Percentiles rank a stretch among this genome's conserved stretches.
Conservation (phyloP, 805 yeast genomes). For the Candida nonsorbophila region DNA sequence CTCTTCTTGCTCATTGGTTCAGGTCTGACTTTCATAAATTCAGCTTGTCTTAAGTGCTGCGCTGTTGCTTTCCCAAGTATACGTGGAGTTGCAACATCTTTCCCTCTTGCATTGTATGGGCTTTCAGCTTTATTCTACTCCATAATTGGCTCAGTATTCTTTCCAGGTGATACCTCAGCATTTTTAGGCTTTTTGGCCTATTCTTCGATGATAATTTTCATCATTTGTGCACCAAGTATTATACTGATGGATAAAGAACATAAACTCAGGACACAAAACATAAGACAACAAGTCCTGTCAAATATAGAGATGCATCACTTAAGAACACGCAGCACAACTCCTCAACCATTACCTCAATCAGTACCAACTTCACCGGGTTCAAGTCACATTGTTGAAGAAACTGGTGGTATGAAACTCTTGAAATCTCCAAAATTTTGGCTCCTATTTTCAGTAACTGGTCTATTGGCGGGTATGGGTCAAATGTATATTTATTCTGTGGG, state of each 20-base stretch:
- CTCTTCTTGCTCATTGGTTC: slow-evolving; percentile 55
- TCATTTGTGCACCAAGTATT: slow-evolving; percentile 45
- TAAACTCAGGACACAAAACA: slow-evolving; percentile 5
- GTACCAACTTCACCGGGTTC: slow-evolving; percentile 3
- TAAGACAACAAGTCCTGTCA: slow-evolving; percentile 4
- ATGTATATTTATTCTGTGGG: slow-evolving; percentile 45
- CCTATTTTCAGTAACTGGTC: slow-evolving; percentile 30
- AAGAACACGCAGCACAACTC: slow-evolving; percentile 4
- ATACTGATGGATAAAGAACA: slow-evolving; percentile 34
- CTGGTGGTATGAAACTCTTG: slow-evolving; percentile 2
- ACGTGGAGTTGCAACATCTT: slow-evolving; percentile 70
- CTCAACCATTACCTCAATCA: slow-evolving; percentile 1
- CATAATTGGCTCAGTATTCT: slow-evolving; percentile 45
- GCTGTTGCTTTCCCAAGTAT: slow-evolving; percentile 63
- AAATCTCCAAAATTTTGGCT: slow-evolving; percentile 30
- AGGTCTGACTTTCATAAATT: slow-evolving; percentile 64
- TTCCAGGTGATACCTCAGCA: slow-evolving; percentile 53
- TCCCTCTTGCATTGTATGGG: slow-evolving; percentile 73
- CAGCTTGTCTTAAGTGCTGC: slow-evolving; percentile 67
- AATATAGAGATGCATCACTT: slow-evolving; percentile 8
- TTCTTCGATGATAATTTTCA: slow-evolving; percentile 35
- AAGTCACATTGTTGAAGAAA: slow-evolving; percentile 2
- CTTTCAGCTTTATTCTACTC: slow-evolving; percentile 68
- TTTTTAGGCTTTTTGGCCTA: slow-evolving; percentile 45
- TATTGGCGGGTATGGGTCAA: slow-evolving; percentile 39